Conservation (phyloP, 305 asterid species). For the Fraxinus dipetala region DNA sequence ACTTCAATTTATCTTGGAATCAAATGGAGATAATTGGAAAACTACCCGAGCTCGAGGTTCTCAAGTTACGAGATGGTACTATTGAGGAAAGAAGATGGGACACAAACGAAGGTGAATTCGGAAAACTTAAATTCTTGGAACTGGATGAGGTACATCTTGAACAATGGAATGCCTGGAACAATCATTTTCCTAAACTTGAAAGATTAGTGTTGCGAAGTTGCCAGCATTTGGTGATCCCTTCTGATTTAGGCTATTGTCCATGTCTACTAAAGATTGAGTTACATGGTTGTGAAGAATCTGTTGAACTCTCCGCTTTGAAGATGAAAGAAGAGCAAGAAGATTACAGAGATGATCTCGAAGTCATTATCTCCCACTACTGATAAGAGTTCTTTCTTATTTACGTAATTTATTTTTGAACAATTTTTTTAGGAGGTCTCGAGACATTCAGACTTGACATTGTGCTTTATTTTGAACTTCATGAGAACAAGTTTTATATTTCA, state of each 20-base stretch:
- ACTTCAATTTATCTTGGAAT: conserved; percentile 15
- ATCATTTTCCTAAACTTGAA: conserved; percentile 20
- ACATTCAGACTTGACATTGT: too few relatives aligned
- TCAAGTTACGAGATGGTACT: too few relatives aligned
- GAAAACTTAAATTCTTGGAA: not conserved
- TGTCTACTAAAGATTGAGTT: too few relatives aligned
- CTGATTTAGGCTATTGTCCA: conserved; percentile 7
- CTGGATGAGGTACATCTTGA: not conserved
- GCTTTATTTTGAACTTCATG: too few relatives aligned
- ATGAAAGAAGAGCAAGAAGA: conserved; percentile 12
- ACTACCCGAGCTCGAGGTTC: conserved; percentile 23
- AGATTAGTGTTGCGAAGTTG: not conserved
- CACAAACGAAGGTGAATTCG: too few relatives aligned
- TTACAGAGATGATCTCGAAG: not conserved
- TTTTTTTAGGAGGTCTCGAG: too few relatives aligned
- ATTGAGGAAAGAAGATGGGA: too few relatives aligned
- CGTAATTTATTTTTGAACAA: too few relatives aligned
- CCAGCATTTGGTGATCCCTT: conserved; percentile 1
- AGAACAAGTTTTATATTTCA: too few relatives aligned
- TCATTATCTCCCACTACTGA: not conserved
- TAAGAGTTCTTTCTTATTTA: not conserved
- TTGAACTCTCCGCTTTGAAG: not conserved
- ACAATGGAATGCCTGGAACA: not conserved
- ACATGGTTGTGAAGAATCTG: too few relatives aligned
- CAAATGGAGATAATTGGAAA: conserved; percentile 12